phyloP scores from a whole-genome alignment of 371 early-diverging fungal genomes.

The Syncephalastrum racemosum region DNA sequence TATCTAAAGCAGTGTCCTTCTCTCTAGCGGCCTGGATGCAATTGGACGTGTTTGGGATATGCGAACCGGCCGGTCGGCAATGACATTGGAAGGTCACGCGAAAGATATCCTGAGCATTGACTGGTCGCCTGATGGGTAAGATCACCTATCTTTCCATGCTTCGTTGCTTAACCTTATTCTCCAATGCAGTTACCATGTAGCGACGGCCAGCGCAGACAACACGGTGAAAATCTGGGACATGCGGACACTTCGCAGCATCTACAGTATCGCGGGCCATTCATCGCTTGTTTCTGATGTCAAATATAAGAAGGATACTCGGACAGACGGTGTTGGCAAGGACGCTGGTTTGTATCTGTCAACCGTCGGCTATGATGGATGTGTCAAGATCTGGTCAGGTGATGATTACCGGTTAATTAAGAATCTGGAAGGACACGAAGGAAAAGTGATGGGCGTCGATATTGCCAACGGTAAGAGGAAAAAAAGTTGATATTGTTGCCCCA shows the following conservation, averaged over 20 bases:
- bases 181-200: slow-evolving; percentile 62
- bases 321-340: slow-evolving; percentile 24
- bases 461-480: slow-evolving; percentile 55
- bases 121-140: slow-evolving; percentile 89
- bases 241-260: slow-evolving; percentile 72
- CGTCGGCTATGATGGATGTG: slow-evolving; percentile 86
- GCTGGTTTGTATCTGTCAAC: slow-evolving; percentile 68
- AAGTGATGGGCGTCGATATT: slow-evolving; percentile 88
- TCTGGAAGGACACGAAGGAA: slow-evolving; percentile 87
- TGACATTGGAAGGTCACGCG: slow-evolving; percentile 90
- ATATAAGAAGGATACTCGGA: slow-evolving; percentile 45
- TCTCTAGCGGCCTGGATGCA: slow-evolving; percentile 79
- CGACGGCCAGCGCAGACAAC: slow-evolving; percentile 82
- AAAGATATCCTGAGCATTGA: slow-evolving; percentile 86
- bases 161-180: not conserved
- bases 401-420: slow-evolving; percentile 89
- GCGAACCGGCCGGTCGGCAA: slow-evolving; percentile 86
- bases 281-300: slow-evolving; percentile 84
- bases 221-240: slow-evolving; percentile 91
- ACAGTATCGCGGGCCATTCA: slow-evolving; percentile 91
- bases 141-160: not conserved
- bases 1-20: not conserved
- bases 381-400: slow-evolving; percentile 92
- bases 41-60: slow-evolving; percentile 95
- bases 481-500: not conserved